phyloP scores from a whole-genome alignment of 768 basidiomycete genomes.

The Trametes gibbosa region DNA sequence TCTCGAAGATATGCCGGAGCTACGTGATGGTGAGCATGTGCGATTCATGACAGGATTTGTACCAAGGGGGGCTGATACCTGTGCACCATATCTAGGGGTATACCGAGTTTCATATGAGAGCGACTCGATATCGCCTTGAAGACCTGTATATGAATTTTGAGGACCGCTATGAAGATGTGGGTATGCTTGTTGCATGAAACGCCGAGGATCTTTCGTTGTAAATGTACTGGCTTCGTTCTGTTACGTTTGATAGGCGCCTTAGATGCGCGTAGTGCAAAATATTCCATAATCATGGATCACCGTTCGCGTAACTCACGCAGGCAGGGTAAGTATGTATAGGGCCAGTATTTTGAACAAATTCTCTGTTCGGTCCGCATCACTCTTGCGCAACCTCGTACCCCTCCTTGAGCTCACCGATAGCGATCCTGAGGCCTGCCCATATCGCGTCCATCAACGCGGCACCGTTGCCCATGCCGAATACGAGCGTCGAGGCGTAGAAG shows the following conservation, averaged over 20 bases:
- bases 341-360: too few species aligned
- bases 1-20: background rate
- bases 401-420: constrained; percentile 55
- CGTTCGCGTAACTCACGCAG: too few species aligned
- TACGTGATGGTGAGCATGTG: background rate
- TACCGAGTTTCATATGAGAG: background rate
- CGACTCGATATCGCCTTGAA: background rate
- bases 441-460: constrained; percentile 79
- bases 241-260: too few species aligned
- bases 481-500: constrained; percentile 93
- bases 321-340: too few species aligned
- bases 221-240: too few species aligned
- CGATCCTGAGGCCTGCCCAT: constrained; percentile 78
- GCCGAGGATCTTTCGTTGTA: too few species aligned
- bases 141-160: background rate
- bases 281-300: too few species aligned
- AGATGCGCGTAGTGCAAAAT: too few species aligned
- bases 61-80: background rate
- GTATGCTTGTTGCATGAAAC: too few species aligned
- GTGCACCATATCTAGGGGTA: background rate
- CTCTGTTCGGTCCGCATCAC: too few species aligned
- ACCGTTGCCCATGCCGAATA: constrained; percentile 87
- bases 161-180: background rate
- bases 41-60: too few species aligned
- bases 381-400: constrained; percentile 61